phyloP scores from a whole-genome alignment of 2,329 filamentous ascomycete genomes.

The Helminthosporium solani region DNA sequence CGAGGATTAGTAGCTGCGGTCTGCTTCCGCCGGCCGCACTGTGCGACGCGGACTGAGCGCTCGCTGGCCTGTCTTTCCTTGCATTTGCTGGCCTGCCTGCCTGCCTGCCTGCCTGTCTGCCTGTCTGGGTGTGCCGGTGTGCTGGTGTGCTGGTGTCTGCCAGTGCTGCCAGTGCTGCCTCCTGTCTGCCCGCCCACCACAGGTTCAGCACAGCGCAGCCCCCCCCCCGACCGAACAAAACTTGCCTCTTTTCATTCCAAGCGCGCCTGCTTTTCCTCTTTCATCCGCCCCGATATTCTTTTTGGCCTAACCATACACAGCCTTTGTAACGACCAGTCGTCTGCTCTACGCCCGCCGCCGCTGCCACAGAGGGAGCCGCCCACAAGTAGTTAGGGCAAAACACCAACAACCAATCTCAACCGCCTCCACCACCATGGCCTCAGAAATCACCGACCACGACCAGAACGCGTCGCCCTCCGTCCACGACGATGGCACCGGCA shows the following conservation, averaged over 20 bases:
- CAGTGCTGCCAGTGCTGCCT: too few relatives aligned
- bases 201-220: constrained; percentile 32
- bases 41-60: constrained; percentile 27
- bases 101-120: too few relatives aligned
- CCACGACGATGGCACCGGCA: constrained; percentile 60
- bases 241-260: constrained; percentile 38
- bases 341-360: constrained; percentile 24
- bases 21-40: constrained; percentile 20
- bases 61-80: constrained; percentile 38
- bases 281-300: constrained; percentile 33
- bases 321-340: constrained; percentile 33
- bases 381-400: constrained; percentile 43
- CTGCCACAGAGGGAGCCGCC: constrained; percentile 34
- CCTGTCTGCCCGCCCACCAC: constrained; percentile 31
- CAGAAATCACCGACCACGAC: constrained; percentile 54
- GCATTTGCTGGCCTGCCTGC: constrained; percentile 42
- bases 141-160: too few relatives aligned
- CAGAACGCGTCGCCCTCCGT: constrained; percentile 53
- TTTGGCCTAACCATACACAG: constrained; percentile 35
- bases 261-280: constrained; percentile 41
- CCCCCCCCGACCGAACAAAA: constrained; percentile 37
- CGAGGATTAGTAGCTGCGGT: constrained; percentile 12
- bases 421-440: constrained; percentile 42
- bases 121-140: too few relatives aligned
- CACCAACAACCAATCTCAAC: constrained; percentile 33